Evolutionary conservation across 75 land plant species (phyloP).

Genomic region (Azolla pinnata): DNA sequence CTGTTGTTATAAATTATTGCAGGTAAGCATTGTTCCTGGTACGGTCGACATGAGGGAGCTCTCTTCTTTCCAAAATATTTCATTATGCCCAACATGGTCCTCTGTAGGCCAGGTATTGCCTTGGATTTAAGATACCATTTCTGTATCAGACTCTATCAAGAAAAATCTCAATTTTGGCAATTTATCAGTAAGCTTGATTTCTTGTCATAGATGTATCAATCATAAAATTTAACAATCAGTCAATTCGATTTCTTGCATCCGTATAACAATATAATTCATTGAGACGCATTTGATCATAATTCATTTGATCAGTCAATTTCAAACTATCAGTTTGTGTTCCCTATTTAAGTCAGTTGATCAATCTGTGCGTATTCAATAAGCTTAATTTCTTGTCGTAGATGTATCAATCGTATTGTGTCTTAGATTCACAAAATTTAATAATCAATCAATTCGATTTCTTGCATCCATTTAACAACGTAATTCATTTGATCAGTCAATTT

Average conservation of each 20-base stretch:
- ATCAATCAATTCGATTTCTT: not conserved
- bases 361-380: too few species aligned
- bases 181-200: not conserved
- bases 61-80: conserved; percentile 55
- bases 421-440: not conserved
- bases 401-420: not conserved
- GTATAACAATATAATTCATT: not conserved
- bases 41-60: conserved; percentile 35
- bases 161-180: not conserved
- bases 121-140: too few species aligned
- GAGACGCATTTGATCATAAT: not conserved
- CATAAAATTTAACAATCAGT: not conserved
- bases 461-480: not conserved
- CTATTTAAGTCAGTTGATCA: not conserved
- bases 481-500: not conserved
- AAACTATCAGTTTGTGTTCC: not conserved
- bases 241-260: not conserved
- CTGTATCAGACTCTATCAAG: too few species aligned
- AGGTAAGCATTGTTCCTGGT: conserved; percentile 11
- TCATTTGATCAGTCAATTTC: not conserved
- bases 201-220: not conserved
- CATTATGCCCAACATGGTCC: conserved; percentile 12
- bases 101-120: conserved; percentile 15
- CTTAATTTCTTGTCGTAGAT: not conserved
- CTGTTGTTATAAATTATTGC: too few species aligned